A percentile compares a stretch with the other conserved stretches of the same genome.
phyloP scores from a whole-genome alignment of 352 stramenopile species.

The Achlya hypogyna region DNA sequence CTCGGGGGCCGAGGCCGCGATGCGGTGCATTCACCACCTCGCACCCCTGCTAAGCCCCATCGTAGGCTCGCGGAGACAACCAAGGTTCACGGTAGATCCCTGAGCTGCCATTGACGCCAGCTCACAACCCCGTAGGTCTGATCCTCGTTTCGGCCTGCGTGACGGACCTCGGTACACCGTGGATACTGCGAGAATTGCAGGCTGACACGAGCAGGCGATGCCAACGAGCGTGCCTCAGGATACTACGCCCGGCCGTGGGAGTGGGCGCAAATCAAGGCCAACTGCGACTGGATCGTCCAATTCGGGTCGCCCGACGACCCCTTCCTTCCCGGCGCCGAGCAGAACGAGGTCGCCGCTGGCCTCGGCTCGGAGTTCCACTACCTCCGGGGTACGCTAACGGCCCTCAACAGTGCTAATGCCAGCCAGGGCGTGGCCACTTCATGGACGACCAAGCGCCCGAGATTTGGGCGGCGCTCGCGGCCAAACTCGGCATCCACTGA shows the following conservation, averaged over 20 bases:
- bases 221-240: constrained; percentile 41
- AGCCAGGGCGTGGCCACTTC: constrained; percentile 15
- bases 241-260: constrained; percentile 46
- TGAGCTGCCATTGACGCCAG: not conserved
- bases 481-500: not conserved
- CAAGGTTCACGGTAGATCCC: not conserved
- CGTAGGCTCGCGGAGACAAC: constrained; percentile 32
- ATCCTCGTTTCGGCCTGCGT: constrained; percentile 53
- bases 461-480: constrained; percentile 10
- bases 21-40: constrained; percentile 25
- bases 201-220: constrained; percentile 24
- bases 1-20: constrained; percentile 45
- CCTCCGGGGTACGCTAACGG: not conserved
- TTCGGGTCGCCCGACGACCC: constrained; percentile 64
- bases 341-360: constrained; percentile 35
- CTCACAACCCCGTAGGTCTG: constrained; percentile 23
- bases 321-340: constrained; percentile 52
- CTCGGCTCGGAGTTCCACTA: constrained; percentile 25
- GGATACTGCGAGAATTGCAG: not conserved
- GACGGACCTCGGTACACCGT: constrained; percentile 34
- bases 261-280: constrained; percentile 38
- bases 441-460: constrained; percentile 2
- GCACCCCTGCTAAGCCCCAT: not conserved
- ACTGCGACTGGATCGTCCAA: constrained; percentile 44
- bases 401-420: not conserved